Conservation (phyloP, 805 yeast species). For the Hanseniaspora lachancei region DNA sequence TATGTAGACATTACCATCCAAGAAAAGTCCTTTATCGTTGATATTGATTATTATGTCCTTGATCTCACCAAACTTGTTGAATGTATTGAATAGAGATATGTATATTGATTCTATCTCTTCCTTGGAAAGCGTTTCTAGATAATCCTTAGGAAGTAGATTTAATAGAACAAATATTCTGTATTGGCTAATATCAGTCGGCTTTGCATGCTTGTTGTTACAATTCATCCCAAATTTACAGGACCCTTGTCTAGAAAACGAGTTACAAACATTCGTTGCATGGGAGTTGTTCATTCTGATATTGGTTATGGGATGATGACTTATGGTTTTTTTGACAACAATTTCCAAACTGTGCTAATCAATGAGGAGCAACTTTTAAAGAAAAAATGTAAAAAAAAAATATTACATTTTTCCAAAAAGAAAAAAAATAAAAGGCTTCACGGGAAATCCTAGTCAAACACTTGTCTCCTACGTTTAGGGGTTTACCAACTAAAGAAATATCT, state of each 20-base stretch:
- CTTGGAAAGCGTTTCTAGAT: not conserved
- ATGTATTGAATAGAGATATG: conserved; percentile 32
- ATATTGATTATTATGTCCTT: conserved; percentile 59
- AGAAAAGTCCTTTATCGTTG: conserved; percentile 62
- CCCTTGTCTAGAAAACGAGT: conserved; percentile 70
- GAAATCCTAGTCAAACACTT: too few species aligned
- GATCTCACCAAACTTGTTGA: conserved; percentile 37
- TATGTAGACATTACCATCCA: conserved; percentile 76
- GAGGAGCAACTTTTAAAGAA: too few species aligned
- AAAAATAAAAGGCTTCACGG: too few species aligned
- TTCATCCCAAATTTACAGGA: conserved; percentile 88
- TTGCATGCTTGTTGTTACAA: conserved; percentile 61
- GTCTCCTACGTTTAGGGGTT: too few species aligned
- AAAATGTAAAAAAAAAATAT: too few species aligned
- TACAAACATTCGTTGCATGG: conserved; percentile 24
- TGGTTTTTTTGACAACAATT: not conserved
- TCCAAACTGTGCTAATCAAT: not conserved
- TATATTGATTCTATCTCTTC: conserved; percentile 48
- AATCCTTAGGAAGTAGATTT: conserved; percentile 7
- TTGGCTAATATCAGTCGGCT: conserved; percentile 34
- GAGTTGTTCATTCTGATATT: conserved; percentile 5
- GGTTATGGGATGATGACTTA: not conserved
- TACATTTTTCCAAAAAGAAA: too few species aligned
- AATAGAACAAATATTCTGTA: conserved; percentile 7
- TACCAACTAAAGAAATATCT: too few species aligned